Evolutionary conservation across 495 filamentous ascomycete species (phyloP), one percentile per base, ranked within the genome.

Genomic region (Xylona heveae): DNA sequence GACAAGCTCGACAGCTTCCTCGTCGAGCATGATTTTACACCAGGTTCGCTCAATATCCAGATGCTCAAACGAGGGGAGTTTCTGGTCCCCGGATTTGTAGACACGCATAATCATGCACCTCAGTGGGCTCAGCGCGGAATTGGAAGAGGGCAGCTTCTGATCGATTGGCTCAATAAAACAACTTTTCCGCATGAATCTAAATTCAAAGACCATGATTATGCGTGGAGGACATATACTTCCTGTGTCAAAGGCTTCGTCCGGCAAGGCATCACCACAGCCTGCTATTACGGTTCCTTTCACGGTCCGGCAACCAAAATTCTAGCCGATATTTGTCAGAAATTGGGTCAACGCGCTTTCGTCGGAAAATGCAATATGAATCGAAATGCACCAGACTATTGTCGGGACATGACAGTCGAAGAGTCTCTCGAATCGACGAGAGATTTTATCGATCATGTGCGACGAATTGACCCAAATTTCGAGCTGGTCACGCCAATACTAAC

Each of bases 321-420:
- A 6, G 70, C 69, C 0, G 57, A 68, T 15, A 51, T 63, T 3
- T 76, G 72, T 34, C 38, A 59, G 1, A 46, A 48, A 9, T 55
- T 58, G 30, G 66, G 68, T 1, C 73, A 77, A 46, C 55, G 73
- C 10, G 72, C 72, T 0, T 51, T 73, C 2, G 59, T 78, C 3
- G 73, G 73, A 1, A 75, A 74, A 38, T 70, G 62, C 39, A 71
- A 70, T 39, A 74, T 72, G 62, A 61, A 69, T 37, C 61, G 69
- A 1, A 58, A 69, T 37, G 54, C 66, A 3, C 68, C 69, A 1
- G 58, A 62, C 5, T 68, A 60, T 49, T 75, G 74, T 39, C 46
- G 55, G 4, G 72, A 77, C 38, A 38, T 43, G 0, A 55, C 50
- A 3, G 52, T 58, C 3, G 46, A 53, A 5, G 45, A 58, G 3